Base-by-base conservation (phyloP, 352 stramenopile species). In the Phytophthora syringae region DNA sequence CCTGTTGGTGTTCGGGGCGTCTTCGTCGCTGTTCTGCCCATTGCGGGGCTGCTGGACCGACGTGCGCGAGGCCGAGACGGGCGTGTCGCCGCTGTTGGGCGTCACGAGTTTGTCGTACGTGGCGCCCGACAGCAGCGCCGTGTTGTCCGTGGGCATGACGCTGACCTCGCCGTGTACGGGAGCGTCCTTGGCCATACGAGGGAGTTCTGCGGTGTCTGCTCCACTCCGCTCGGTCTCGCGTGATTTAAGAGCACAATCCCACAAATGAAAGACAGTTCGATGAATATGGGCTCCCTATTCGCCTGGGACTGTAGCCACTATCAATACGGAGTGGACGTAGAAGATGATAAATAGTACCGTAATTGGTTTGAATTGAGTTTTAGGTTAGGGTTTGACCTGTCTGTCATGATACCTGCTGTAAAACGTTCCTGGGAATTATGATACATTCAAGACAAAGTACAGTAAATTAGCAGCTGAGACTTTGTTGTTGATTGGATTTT, bases 31-130 rank as follows among this genome's bases (percentile, higher is more conserved):
- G n/a, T n/a, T n/a, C n/a, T n/a, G n/a, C n/a, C n/a, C n/a, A n/a
- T n/a, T n/a, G n/a, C n/a, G n/a, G n/a, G n/a, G n/a, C n/a, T n/a
- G 22, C 21, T 30, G 13, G 39, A 52, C 20, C 43, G 54, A 32
- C 27, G 27, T 9, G 12, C 64, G 58, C 10, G 60, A 55, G 9
- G 52, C 47, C 22, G 57, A 51, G 40, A 56, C 69, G 20, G 61
- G 57, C 28, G 60, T 50, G 24, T 82, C 78, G 13, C 61, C 69
- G 39, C 55, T 64, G 47, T 73, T 77, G 43, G 83, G 83, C 39
- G 83, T 90, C 52, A 57, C 61, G 45, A 92, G 72, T 43, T 89
- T 92, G 72, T 92, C 83, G 47, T 92, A 92, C 40, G 64, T 67
- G 49, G 43, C 28, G 20, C 50, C 52, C 1, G 64, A 50, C 22